A percentile compares a stretch with the other conserved stretches of the same genome.
These are phyloP conservation scores for Punctularia strigosozonata DNA, from an alignment of 768 basidiomycete species.

Conservation along the genomic window DNA sequence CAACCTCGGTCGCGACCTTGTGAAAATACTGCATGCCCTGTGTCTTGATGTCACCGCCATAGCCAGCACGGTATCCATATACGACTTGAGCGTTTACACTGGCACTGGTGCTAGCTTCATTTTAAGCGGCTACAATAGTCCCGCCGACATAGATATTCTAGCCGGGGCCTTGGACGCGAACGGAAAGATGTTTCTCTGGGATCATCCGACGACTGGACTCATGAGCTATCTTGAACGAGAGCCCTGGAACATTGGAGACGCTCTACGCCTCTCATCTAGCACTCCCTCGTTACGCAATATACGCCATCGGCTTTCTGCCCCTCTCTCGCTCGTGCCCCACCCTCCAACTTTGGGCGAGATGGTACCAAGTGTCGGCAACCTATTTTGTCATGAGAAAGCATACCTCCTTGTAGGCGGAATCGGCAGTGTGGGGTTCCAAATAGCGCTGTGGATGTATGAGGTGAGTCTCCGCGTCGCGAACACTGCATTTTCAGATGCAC, in stretches of 20 bases:
- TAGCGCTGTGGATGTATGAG: constrained; percentile 30
- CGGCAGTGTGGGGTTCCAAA: constrained; percentile 23
- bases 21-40: no score
- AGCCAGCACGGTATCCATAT: no score
- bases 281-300: no score
- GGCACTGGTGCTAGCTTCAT: constrained; percentile 1
- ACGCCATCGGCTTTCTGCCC: not conserved
- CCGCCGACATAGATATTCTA: constrained; percentile 1
- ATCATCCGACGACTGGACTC: constrained; percentile 5
- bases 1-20: no score
- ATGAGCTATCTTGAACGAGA: constrained; percentile 1
- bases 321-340: not conserved
- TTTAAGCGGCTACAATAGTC: constrained; percentile 3
- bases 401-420: constrained; percentile 30
- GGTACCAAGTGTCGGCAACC: not conserved
- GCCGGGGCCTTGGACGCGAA: not conserved
- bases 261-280: constrained; percentile 2
- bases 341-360: no score
- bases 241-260: constrained; percentile 9
- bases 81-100: no score
- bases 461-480: constrained; percentile 11
- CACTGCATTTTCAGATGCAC: not conserved
- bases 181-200: constrained; percentile 7
- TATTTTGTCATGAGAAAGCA: constrained; percentile 18
- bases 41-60: no score